phyloP scores from a whole-genome alignment of 768 basidiomycete genomes.

The Erythrobasidium yunnanense region DNA sequence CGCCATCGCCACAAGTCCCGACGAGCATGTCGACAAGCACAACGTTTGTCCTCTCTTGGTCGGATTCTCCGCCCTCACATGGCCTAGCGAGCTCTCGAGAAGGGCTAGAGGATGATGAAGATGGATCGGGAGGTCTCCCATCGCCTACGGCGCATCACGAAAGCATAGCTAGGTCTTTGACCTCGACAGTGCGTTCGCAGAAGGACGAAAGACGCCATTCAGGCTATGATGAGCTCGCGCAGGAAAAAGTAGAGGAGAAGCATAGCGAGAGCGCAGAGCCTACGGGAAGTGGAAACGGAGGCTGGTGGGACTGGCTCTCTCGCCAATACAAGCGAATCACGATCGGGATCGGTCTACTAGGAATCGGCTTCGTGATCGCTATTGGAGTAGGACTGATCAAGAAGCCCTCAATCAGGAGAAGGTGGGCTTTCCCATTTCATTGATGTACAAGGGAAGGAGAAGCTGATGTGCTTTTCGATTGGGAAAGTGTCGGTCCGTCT shows the following conservation, averaged over 20 bases:
- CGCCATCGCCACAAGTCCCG: not conserved
- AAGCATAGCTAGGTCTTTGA: not conserved
- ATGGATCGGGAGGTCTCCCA: not conserved
- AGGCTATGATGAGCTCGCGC: too few relatives aligned
- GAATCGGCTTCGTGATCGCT: constrained; percentile 1
- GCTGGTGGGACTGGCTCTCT: not conserved
- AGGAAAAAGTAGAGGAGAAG: too few relatives aligned
- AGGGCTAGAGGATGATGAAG: not conserved
- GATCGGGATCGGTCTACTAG: not conserved
- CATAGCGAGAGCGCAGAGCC: not conserved
- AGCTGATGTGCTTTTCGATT: too few relatives aligned
- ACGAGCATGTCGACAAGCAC: not conserved
- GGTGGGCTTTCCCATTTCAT: too few relatives aligned
- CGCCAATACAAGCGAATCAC: not conserved
- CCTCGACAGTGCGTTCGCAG: too few relatives aligned
- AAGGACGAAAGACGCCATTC: too few relatives aligned
- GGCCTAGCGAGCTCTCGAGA: not conserved
- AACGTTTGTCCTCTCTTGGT: not conserved
- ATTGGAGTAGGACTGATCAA: constrained; percentile 2
- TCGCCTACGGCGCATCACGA: too few relatives aligned
- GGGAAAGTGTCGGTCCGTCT: too few relatives aligned
- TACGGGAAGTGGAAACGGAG: not conserved
- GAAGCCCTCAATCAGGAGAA: not conserved
- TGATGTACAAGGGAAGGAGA: too few relatives aligned
- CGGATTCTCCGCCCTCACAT: not conserved